Percentiles rank a stretch among this genome's conserved stretches.
phyloP scores from a whole-genome alignment of 768 basidiomycete species.

The Pulveroboletus sp. region DNA sequence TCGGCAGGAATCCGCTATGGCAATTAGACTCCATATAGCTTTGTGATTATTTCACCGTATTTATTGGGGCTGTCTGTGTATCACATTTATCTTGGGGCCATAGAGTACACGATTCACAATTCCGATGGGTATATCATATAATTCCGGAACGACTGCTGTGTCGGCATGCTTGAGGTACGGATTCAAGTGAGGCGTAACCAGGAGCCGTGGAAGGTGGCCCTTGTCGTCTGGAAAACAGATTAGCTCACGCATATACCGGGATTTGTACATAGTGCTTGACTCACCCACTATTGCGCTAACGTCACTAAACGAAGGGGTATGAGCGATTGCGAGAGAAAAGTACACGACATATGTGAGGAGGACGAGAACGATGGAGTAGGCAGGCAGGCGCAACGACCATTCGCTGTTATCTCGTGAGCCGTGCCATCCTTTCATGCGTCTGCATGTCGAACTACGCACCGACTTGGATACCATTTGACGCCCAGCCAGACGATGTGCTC shows the following conservation, averaged over 20 bases:
- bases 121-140: conserved; percentile 81
- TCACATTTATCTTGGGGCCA: conserved; percentile 20
- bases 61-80: conserved; percentile 14
- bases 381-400: conserved; percentile 79
- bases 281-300: conserved; percentile 64
- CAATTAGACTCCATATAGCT: conserved; percentile 1
- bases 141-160: conserved; percentile 49
- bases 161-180: conserved; percentile 49
- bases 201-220: conserved; percentile 43
- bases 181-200: conserved; percentile 19
- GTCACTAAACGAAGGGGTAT: conserved; percentile 67
- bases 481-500: conserved; percentile 60
- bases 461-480: conserved; percentile 82
- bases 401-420: conserved; percentile 46
- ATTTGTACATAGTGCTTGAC: conserved; percentile 14
- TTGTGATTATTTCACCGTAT: conserved; percentile 13
- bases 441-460: conserved; percentile 39
- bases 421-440: background rate
- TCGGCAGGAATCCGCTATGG: conserved; percentile 1
- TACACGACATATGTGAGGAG: conserved; percentile 76
- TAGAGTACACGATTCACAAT: conserved; percentile 76
- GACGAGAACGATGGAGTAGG: conserved; percentile 66
- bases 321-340: conserved; percentile 65
- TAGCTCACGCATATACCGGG: conserved; percentile 5
- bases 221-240: conserved; percentile 46